Percentiles rank a stretch among this genome's conserved stretches.
phyloP scores from a whole-genome alignment of 2,329 filamentous ascomycete genomes.

The Neodidymelliopsis sp. region DNA sequence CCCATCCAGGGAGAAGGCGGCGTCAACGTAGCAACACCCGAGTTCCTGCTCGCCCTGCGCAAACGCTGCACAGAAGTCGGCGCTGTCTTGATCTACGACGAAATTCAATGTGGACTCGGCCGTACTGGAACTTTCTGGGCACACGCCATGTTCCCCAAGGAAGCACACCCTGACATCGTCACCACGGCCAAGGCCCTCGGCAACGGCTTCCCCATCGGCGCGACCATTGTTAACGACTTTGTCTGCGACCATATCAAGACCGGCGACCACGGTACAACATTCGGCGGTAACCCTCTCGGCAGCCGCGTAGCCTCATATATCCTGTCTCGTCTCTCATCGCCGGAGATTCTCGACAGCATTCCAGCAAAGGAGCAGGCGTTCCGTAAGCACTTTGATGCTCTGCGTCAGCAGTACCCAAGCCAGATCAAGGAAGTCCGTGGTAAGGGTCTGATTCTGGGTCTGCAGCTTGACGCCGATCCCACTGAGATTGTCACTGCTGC shows the following conservation, averaged over 20 bases:
- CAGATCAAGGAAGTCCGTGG: slow-evolving; percentile 82
- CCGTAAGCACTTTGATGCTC: slow-evolving; percentile 62
- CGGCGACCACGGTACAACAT: slow-evolving; percentile 93
- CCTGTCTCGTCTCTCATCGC: slow-evolving; percentile 76
- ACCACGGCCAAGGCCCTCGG: slow-evolving; percentile 96
- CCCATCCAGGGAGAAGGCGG: slow-evolving; percentile 98
- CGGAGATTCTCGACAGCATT: slow-evolving; percentile 74
- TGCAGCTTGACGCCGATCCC: slow-evolving; percentile 80
- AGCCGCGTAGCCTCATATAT: slow-evolving; percentile 87
- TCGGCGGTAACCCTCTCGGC: slow-evolving; percentile 89
- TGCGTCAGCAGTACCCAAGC: slow-evolving; percentile 70
- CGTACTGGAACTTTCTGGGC: slow-evolving; percentile 93
- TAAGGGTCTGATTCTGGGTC: slow-evolving; percentile 81
- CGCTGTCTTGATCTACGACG: slow-evolving; percentile 90
- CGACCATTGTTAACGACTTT: slow-evolving; percentile 71
- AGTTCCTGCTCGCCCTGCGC: slow-evolving; percentile 85
- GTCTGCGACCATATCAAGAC: slow-evolving; percentile 74
- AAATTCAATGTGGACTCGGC: slow-evolving; percentile 93
- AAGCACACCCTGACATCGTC: slow-evolving; percentile 91
- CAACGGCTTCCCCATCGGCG: slow-evolving; percentile 95
- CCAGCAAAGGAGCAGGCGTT: slow-evolving; percentile 70
- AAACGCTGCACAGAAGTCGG: slow-evolving; percentile 84
- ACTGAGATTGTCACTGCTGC: slow-evolving; percentile 81
- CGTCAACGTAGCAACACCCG: slow-evolving; percentile 80
- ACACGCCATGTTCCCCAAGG: slow-evolving; percentile 74